Percentiles rank a stretch among this genome's conserved stretches.
Conservation (phyloP, 2,329 filamentous ascomycete species). For the Claviceps capensis region DNA sequence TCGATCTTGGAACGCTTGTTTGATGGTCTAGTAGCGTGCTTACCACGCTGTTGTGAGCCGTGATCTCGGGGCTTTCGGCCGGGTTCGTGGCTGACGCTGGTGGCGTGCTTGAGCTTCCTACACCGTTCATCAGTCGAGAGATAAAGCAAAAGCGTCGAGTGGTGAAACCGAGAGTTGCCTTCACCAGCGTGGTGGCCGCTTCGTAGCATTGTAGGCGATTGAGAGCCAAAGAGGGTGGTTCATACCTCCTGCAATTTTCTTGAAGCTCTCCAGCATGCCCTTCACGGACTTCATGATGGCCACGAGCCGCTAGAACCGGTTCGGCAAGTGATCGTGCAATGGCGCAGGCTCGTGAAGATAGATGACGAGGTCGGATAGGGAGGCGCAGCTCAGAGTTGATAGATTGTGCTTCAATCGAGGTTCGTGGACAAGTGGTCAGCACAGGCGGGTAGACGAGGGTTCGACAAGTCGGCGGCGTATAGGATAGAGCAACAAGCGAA, state of each 20-base stretch:
- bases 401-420: neutral
- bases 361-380: neutral
- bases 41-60: conserved; percentile 53
- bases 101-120: conserved; percentile 4
- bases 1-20: neutral
- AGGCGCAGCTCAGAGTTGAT: neutral
- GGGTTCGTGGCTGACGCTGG: conserved; percentile 13
- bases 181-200: neutral
- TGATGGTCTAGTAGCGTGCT: conserved; percentile 14
- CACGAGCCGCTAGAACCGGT: neutral
- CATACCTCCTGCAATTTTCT: conserved; percentile 27
- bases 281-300: conserved; percentile 32
- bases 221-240: neutral
- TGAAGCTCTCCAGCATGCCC: conserved; percentile 41
- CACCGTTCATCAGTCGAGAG: neutral
- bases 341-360: neutral
- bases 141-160: neutral
- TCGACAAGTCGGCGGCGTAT: neutral
- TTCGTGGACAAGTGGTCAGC: neutral
- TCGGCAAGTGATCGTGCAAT: neutral
- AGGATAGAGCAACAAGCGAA: neutral
- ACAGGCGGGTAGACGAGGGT: neutral
- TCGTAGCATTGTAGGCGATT: neutral
- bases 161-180: neutral
- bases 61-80: conserved; percentile 52